Conservation (phyloP, 202 grass and related monocot species). For the Cymbopogon flexuosus region DNA sequence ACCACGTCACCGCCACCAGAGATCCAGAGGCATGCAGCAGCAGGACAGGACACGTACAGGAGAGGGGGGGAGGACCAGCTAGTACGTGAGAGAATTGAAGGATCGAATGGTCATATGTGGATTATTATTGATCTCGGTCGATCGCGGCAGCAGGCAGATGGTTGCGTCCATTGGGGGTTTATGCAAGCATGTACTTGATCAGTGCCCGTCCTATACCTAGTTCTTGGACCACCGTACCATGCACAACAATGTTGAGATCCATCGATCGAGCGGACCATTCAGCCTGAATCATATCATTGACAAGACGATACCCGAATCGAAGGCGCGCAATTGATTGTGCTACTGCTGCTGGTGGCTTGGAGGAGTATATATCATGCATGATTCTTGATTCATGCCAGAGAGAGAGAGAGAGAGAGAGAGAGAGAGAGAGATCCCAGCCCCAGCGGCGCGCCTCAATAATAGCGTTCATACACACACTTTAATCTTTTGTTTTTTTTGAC, state of each 20-base stretch:
- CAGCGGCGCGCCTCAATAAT: not conserved
- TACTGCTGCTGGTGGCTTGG: not conserved
- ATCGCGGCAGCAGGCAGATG: not conserved
- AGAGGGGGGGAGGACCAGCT: not conserved
- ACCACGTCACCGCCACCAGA: not conserved
- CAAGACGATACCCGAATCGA: not conserved
- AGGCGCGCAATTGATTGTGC: not conserved
- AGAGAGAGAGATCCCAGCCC: not conserved
- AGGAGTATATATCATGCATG: not conserved
- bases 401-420: too few species aligned
- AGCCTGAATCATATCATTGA: not conserved
- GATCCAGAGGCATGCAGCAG: not conserved
- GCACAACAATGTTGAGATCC: not conserved
- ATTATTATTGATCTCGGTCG: not conserved
- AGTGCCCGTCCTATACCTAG: not conserved
- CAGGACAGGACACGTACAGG: not conserved
- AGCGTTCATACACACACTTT: not conserved
- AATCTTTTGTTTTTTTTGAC: not conserved
- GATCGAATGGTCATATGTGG: not conserved
- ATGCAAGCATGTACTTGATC: constrained; percentile 6
- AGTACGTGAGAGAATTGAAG: not conserved
- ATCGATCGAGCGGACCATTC: not conserved
- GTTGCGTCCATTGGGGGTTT: constrained; percentile 22
- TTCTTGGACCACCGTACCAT: constrained; percentile 6
- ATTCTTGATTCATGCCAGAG: not conserved